Percentiles rank a stretch among this genome's conserved stretches.
phyloP scores from a whole-genome alignment of 345 rosid species.

The Eucalyptus rudis region DNA sequence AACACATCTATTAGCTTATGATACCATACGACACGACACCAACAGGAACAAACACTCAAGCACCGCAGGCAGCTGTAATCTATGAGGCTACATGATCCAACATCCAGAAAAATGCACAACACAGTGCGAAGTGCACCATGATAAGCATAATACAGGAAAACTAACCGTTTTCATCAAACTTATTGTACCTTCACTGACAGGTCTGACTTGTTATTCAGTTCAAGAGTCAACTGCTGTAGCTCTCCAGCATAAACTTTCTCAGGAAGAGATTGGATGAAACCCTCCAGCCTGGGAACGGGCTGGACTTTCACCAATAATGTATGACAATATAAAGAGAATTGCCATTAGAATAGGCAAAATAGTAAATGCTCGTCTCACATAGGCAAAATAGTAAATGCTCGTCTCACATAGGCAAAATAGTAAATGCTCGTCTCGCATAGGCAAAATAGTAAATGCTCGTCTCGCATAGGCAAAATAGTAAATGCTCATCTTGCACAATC shows the following conservation, averaged over 20 bases:
- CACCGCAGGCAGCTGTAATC: not conserved
- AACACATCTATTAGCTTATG: not conserved
- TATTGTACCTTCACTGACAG: constrained; percentile 56
- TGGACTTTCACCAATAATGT: constrained; percentile 4
- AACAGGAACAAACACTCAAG: not conserved
- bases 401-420: not conserved
- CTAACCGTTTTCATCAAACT: not conserved
- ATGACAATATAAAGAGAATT: not conserved
- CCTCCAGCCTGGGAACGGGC: constrained; percentile 89
- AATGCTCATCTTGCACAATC: not conserved
- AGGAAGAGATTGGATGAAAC: constrained; percentile 48
- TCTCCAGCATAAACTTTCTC: constrained; percentile 67
- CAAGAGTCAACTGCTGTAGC: constrained; percentile 55
- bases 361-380: not conserved
- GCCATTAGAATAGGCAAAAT: not conserved
- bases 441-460: not conserved
- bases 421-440: not conserved
- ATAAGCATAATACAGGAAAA: not conserved
- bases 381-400: not conserved
- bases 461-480: not conserved
- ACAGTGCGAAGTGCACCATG: not conserved
- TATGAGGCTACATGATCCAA: not conserved
- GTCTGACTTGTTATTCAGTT: constrained; percentile 65
- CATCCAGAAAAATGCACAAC: not conserved
- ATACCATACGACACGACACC: not conserved